Evolutionary conservation across 805 yeast genomes (phyloP).

Genomic region (Wickerhamomyces sydowiorum): DNA sequence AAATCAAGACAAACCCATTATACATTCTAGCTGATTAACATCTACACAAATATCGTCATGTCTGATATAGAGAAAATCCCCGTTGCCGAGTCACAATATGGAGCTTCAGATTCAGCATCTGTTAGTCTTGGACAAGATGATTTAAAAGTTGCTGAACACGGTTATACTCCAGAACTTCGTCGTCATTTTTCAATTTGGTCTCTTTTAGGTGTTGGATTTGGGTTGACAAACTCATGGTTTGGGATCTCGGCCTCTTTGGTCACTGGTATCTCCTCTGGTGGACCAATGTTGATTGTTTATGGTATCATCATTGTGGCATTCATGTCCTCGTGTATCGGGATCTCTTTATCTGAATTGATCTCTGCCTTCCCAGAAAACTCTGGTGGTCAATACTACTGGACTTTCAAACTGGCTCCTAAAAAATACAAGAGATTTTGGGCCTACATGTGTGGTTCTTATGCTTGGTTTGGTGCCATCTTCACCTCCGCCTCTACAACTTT

Average conservation of each 20-base stretch:
- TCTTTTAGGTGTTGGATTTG: constrained; percentile 53
- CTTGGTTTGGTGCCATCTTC: constrained; percentile 57
- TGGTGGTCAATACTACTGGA: constrained; percentile 59
- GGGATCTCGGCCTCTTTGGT: constrained; percentile 52
- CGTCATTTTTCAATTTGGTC: constrained; percentile 38
- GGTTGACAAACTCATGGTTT: constrained; percentile 56
- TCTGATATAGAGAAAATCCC: neutral
- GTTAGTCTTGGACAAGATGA: neutral
- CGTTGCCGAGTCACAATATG: neutral
- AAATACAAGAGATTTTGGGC: constrained; percentile 33
- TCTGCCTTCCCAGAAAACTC: constrained; percentile 47
- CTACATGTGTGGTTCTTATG: constrained; percentile 54
- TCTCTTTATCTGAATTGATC: constrained; percentile 47
- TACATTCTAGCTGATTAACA: too few species aligned
- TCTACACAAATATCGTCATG: neutral
- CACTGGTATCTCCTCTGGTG: constrained; percentile 52
- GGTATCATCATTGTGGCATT: constrained; percentile 48
- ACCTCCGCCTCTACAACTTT: constrained; percentile 56
- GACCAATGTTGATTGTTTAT: constrained; percentile 51
- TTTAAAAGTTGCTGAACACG: constrained; percentile 1
- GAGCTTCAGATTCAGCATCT: neutral
- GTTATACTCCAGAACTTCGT: constrained; percentile 12
- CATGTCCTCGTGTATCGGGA: constrained; percentile 42
- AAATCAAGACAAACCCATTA: too few species aligned
- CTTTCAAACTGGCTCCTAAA: constrained; percentile 46